Conservation (phyloP, 495 filamentous ascomycete species). For the Entonaema liquescens region DNA sequence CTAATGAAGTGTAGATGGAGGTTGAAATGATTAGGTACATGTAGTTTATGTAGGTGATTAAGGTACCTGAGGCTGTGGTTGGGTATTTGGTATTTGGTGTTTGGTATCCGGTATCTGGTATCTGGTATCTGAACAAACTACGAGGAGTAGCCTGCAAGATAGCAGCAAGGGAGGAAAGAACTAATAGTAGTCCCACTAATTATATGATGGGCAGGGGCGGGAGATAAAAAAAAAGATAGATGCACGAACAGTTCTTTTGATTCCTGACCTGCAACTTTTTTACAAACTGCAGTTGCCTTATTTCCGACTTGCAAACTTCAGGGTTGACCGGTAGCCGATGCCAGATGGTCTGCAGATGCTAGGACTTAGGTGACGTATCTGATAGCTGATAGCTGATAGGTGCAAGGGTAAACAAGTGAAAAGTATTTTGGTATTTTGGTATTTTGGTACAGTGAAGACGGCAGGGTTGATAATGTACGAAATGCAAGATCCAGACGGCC, state of each 20-base stretch:
- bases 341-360: constrained; percentile 5
- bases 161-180: not conserved
- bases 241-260: constrained; percentile 23
- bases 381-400: not conserved
- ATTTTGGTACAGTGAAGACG: constrained; percentile 6
- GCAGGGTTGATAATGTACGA: constrained; percentile 26
- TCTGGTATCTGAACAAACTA: not conserved
- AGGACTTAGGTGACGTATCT: constrained; percentile 5
- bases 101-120: not conserved
- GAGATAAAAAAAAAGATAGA: not conserved
- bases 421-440: constrained; percentile 4
- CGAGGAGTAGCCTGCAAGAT: constrained; percentile 2
- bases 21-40: too few species aligned
- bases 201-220: not conserved
- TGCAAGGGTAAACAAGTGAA: constrained; percentile 9
- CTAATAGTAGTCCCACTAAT: not conserved
- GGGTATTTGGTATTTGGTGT: too few species aligned
- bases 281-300: not conserved
- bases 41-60: too few species aligned
- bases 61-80: too few species aligned
- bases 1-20: not conserved
- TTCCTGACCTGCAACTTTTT: not conserved
- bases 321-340: not conserved
- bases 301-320: not conserved
- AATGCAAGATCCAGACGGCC: constrained; percentile 7